Evolutionary conservation across 768 basidiomycete genomes (phyloP).

Genomic region (Mycena rosella): DNA sequence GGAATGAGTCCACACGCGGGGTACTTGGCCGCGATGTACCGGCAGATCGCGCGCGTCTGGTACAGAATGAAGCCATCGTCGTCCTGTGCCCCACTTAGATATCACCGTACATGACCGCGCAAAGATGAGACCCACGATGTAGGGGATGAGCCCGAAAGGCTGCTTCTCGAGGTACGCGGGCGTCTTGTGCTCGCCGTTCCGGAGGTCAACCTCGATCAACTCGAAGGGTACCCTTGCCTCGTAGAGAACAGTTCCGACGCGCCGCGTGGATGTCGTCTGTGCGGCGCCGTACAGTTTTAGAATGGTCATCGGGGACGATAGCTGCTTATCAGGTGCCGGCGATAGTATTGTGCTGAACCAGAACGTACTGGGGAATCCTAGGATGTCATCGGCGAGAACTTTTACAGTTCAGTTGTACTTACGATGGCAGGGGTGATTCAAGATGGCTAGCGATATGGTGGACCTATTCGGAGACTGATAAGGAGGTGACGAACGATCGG

Average conservation of each 20-base stretch:
- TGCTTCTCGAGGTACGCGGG: conserved; percentile 50
- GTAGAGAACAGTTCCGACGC: conserved; percentile 23
- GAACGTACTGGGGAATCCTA: too few relatives aligned
- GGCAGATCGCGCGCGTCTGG: conserved; percentile 54
- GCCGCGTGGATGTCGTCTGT: conserved; percentile 17
- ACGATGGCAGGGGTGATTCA: too few relatives aligned
- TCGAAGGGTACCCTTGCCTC: conserved; percentile 27
- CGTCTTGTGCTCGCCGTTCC: conserved; percentile 53
- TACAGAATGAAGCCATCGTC: conserved; percentile 60
- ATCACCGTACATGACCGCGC: background rate
- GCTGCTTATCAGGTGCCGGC: too few relatives aligned
- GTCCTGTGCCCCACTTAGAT: conserved; percentile 36
- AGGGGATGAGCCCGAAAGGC: conserved; percentile 59
- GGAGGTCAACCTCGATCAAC: conserved; percentile 35
- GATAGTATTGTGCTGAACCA: too few relatives aligned
- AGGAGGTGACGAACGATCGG: too few relatives aligned
- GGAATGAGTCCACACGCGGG: conserved; percentile 57
- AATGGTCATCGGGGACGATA: background rate
- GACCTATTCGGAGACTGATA: too few relatives aligned
- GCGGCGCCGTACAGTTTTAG: conserved; percentile 24
- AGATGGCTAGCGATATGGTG: too few relatives aligned
- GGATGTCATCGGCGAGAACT: too few relatives aligned
- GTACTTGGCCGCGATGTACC: conserved; percentile 60
- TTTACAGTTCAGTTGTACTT: too few relatives aligned
- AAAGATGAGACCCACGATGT: background rate